Evolutionary conservation across 2,329 filamentous ascomycete species (phyloP).

Genomic region (Colletotrichum acutatum): DNA sequence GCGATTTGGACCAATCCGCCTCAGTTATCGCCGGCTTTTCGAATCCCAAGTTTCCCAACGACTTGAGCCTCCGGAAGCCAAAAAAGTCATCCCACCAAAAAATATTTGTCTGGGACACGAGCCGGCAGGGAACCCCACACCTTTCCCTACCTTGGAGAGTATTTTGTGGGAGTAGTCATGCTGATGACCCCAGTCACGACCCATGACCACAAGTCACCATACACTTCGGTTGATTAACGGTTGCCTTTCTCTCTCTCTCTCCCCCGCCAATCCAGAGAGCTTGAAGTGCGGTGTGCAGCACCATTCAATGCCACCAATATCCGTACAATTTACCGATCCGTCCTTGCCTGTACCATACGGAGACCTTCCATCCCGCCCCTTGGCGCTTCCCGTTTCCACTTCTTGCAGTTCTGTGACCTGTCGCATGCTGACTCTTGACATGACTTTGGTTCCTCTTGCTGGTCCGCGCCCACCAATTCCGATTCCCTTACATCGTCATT

Average conservation of each 20-base stretch:
- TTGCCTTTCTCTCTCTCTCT: slow-evolving; percentile 3
- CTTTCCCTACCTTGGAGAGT: neutral
- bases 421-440: slow-evolving; percentile 6
- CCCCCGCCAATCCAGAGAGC: slow-evolving; percentile 15
- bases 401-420: neutral
- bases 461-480: slow-evolving; percentile 15
- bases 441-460: neutral
- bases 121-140: slow-evolving; percentile 26
- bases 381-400: slow-evolving; percentile 21
- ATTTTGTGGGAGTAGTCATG: neutral
- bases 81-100: slow-evolving; percentile 33
- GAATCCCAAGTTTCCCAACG: slow-evolving; percentile 21
- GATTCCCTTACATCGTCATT: slow-evolving; percentile 35
- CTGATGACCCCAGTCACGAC: neutral
- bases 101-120: slow-evolving; percentile 17
- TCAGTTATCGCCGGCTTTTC: slow-evolving; percentile 2
- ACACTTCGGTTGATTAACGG: neutral
- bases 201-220: slow-evolving; percentile 9
- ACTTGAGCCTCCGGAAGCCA: slow-evolving; percentile 2
- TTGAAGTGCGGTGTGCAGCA: slow-evolving; percentile 20
- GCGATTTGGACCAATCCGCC: slow-evolving; percentile 13
- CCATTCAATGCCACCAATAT: too few relatives aligned
- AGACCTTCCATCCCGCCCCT: slow-evolving; percentile 8
- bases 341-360: too few relatives aligned
- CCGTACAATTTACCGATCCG: too few relatives aligned